Evolutionary conservation across 2,329 filamentous ascomycete species (phyloP), one percentile per base, ranked within the genome.

Genomic region (Venturia nashicola): DNA sequence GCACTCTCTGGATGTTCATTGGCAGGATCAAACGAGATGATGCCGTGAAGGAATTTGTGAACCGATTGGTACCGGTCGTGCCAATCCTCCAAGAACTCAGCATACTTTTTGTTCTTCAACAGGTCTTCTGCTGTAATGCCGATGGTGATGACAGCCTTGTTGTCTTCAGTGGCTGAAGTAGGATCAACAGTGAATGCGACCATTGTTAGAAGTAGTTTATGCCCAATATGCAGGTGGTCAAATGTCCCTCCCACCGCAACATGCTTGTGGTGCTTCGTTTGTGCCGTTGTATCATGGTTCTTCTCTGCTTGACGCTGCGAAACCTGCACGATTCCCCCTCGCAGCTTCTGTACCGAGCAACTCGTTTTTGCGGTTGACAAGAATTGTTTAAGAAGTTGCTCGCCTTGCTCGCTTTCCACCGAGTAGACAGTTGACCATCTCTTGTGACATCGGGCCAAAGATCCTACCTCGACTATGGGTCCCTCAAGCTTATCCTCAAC

Each of bases 201-300:
- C 66, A 92, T 92, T n/a, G 92, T 91, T 23, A 99, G 83, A 23
- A 99, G 83, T n/a, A 97, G 81, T 76, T 97, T 99, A 78, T 99
- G 94, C 6, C 94, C 94, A 4, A 90, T 86, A 72, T 99, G 94
- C 27, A 99, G 82, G 75, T 97, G 91, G 74, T 99, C 94, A 76
- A 97, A 99, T 0, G 94, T 99, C 11, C 94, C 94, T 39, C 93
- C 94, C 14, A 97, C 84, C 62, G 88, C 90, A 61, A 95, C 88
- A 16, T 84, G 82, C 65, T 79, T 76, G 72, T 89, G 83, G 51
- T 74, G 70, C 32, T 67, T 67, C 42, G 2, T 72, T 61, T 7
- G 66, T 67, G 18, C 61, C 16, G 46, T 18, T 23, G 32, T 59
- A 7, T 36, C 32, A 34, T 46, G 43, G 16, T 42, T 23, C 42